Conservation (phyloP, 164 flowering plant species). For the Berberis thunbergii region DNA sequence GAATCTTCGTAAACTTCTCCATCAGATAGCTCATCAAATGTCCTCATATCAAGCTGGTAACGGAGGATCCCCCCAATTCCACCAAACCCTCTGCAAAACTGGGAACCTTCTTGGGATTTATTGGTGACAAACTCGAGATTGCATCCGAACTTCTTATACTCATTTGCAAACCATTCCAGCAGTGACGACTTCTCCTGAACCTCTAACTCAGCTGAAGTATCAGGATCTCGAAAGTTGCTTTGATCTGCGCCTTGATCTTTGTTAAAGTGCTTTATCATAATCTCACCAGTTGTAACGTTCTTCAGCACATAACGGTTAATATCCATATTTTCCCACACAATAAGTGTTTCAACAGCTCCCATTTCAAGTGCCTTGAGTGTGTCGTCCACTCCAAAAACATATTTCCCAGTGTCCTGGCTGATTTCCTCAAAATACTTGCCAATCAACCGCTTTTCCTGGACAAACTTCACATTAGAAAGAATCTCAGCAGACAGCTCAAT, state of each 20-base stretch:
- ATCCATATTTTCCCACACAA: constrained; percentile 5
- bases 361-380: constrained; percentile 4
- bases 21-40: constrained; percentile 1
- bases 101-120: constrained; percentile 4
- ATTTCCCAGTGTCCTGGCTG: neutral
- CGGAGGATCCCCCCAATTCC: constrained; percentile 4
- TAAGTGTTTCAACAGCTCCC: constrained; percentile 6
- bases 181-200: constrained; percentile 1
- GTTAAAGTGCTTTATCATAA: constrained; percentile 1
- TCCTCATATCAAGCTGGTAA: constrained; percentile 5
- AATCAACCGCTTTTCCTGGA: constrained; percentile 2
- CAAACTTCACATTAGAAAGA: constrained; percentile 4
- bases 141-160: neutral
- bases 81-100: constrained; percentile 2
- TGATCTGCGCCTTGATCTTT: neutral
- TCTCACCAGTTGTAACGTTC: constrained; percentile 1
- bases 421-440: constrained; percentile 4
- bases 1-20: constrained; percentile 1
- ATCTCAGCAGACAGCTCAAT: constrained; percentile 1
- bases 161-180: constrained; percentile 2
- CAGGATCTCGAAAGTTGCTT: constrained; percentile 1
- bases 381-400: constrained; percentile 1
- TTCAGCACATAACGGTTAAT: constrained; percentile 2
- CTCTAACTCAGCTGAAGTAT: constrained; percentile 1
- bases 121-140: constrained; percentile 5